phyloP scores from a whole-genome alignment of 1,139 yeast species.

The Sugiyamaella xylanicola region DNA sequence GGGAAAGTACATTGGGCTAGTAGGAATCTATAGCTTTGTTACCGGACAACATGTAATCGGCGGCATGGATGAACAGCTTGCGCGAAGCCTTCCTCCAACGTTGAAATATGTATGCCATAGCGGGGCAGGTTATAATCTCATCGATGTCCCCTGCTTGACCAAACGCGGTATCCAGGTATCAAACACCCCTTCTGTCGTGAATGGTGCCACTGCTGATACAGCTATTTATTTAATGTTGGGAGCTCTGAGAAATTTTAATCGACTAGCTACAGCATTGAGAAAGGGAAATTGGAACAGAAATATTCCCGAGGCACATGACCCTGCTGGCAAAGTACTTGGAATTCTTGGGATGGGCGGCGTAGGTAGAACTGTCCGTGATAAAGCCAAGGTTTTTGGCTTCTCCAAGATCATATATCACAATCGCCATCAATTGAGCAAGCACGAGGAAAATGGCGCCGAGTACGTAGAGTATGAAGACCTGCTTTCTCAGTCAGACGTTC shows the following conservation, averaged over 20 bases:
- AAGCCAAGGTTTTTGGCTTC: constrained; percentile 66
- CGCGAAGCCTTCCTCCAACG: constrained; percentile 58
- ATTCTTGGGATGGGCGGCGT: constrained; percentile 83
- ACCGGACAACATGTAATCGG: constrained; percentile 50
- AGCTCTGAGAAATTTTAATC: constrained; percentile 60
- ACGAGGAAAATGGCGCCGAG: constrained; percentile 54
- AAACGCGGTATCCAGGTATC: constrained; percentile 58
- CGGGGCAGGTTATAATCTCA: constrained; percentile 90
- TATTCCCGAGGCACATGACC: constrained; percentile 50
- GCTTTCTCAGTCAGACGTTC: constrained; percentile 56
- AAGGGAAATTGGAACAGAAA: constrained; percentile 41
- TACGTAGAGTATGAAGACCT: constrained; percentile 61
- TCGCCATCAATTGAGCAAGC: constrained; percentile 55
- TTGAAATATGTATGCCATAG: constrained; percentile 70
- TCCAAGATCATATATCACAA: constrained; percentile 64
- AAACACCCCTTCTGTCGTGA: constrained; percentile 68
- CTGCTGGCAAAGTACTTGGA: constrained; percentile 66
- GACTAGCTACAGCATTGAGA: constrained; percentile 45
- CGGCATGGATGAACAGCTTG: constrained; percentile 71
- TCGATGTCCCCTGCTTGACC: constrained; percentile 55
- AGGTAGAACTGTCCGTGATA: constrained; percentile 71
- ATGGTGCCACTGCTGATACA: constrained; percentile 76
- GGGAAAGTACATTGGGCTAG: constrained; percentile 34
- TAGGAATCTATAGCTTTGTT: constrained; percentile 48
- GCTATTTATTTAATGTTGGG: constrained; percentile 62